These are phyloP conservation scores for Kewa caespitosa DNA, from an alignment of 179 eudicot genomes.

Conservation along the genomic window DNA sequence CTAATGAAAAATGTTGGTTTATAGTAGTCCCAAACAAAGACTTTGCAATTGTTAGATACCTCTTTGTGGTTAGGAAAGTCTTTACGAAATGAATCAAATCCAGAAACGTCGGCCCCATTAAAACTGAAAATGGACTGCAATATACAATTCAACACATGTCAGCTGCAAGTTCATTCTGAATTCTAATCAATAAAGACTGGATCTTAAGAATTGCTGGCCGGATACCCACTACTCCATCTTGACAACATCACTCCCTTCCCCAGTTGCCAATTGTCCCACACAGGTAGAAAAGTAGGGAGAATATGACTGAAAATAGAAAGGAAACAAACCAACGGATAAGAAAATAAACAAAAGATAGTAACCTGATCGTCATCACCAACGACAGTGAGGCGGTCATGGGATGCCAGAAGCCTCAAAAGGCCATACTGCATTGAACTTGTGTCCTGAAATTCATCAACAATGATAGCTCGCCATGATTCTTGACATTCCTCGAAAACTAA, in stretches of 20 bases:
- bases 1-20: not conserved
- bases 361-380: slow-evolving; percentile 99
- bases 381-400: slow-evolving; percentile 77
- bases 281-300: not conserved
- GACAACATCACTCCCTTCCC: not conserved
- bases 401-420: slow-evolving; percentile 65
- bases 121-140: slow-evolving; percentile 91
- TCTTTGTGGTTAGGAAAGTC: slow-evolving; percentile 80
- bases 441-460: slow-evolving; percentile 92
- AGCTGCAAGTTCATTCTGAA: not conserved
- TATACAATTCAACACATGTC: slow-evolving; percentile 16
- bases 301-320: not conserved
- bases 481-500: slow-evolving; percentile 79
- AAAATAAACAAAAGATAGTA: slow-evolving; percentile 13
- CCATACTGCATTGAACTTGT: slow-evolving; percentile 89
- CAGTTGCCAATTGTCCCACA: not conserved
- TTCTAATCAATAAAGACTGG: not conserved
- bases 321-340: not conserved
- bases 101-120: slow-evolving; percentile 84
- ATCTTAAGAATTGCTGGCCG: no score
- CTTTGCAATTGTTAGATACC: slow-evolving; percentile 39
- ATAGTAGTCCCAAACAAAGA: not conserved
- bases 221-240: not conserved
- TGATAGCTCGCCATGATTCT: slow-evolving; percentile 76
- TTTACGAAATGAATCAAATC: slow-evolving; percentile 86